A percentile compares a stretch with the other conserved stretches of the same genome.
Evolutionary conservation across 2,329 filamentous ascomycete species (phyloP).

Genomic region (Daldinia sp.): DNA sequence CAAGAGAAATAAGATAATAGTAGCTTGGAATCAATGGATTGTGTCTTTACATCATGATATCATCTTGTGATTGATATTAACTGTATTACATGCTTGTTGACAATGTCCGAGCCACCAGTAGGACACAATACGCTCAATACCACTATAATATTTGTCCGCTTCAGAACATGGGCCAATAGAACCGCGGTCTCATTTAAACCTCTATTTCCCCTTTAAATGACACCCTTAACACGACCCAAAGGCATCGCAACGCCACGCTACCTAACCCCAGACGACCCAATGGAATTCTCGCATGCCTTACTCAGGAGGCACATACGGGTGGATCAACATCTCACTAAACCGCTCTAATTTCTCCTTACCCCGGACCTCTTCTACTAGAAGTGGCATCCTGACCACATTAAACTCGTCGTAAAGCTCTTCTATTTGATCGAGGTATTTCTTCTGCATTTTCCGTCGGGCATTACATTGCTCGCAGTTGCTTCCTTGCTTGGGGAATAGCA

Average conservation of each 20-base stretch:
- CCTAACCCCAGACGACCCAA: slow-evolving; percentile 21
- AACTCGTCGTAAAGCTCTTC: slow-evolving; percentile 99
- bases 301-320: slow-evolving; percentile 77
- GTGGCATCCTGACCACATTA: slow-evolving; percentile 98
- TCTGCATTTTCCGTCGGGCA: slow-evolving; percentile 96
- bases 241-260: slow-evolving; percentile 37
- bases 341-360: slow-evolving; percentile 94
- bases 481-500: slow-evolving; percentile 88
- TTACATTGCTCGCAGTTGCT: slow-evolving; percentile 96
- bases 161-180: slow-evolving; percentile 13
- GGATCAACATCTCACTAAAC: slow-evolving; percentile 87
- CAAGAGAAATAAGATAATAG: background rate
- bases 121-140: slow-evolving; percentile 7
- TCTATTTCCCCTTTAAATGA: slow-evolving; percentile 22
- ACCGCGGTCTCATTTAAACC: slow-evolving; percentile 11
- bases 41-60: background rate
- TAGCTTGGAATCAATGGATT: too few species aligned
- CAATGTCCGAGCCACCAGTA: background rate
- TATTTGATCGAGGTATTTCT: slow-evolving; percentile 98
- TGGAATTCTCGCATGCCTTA: slow-evolving; percentile 34
- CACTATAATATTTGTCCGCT: background rate
- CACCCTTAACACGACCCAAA: slow-evolving; percentile 13
- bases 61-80: background rate
- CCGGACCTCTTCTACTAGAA: slow-evolving; percentile 94
- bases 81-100: slow-evolving; percentile 6